These are phyloP conservation scores for Ambrosiella beaveri DNA, from an alignment of 2,329 filamentous ascomycete species.

Conservation along the genomic window DNA sequence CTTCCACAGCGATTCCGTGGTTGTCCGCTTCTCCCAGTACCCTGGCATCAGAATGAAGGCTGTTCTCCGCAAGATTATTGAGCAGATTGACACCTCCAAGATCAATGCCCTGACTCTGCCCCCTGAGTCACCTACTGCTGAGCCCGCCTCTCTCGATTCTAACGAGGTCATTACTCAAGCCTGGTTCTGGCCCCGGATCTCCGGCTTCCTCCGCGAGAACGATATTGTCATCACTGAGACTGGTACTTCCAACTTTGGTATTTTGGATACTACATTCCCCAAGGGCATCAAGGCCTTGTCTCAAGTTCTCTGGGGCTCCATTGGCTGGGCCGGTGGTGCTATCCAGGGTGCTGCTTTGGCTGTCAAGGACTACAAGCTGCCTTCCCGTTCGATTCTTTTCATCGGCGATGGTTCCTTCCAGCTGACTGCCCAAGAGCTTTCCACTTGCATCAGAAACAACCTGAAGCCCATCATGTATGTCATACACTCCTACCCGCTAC, in stretches of 20 bases:
- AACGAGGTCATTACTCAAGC: constrained; percentile 42
- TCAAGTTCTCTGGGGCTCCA: constrained; percentile 58
- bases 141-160: constrained; percentile 30
- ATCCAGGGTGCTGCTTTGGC: constrained; percentile 54
- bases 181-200: constrained; percentile 63
- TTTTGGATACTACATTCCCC: constrained; percentile 72
- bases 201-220: constrained; percentile 50
- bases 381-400: constrained; percentile 59
- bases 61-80: constrained; percentile 54
- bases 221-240: constrained; percentile 79
- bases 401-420: constrained; percentile 84
- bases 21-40: constrained; percentile 64
- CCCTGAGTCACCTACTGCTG: constrained; percentile 17
- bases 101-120: constrained; percentile 33
- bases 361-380: constrained; percentile 42
- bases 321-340: constrained; percentile 43
- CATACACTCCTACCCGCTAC: not conserved
- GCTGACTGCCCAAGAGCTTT: constrained; percentile 67
- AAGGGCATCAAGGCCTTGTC: constrained; percentile 60
- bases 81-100: constrained; percentile 37
- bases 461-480: constrained; percentile 61
- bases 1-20: constrained; percentile 57
- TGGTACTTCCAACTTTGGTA: constrained; percentile 74
- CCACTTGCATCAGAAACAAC: constrained; percentile 61
- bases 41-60: constrained; percentile 61